Evolutionary conservation across 768 basidiomycete genomes (phyloP).

Genomic region (Russula compacta): DNA sequence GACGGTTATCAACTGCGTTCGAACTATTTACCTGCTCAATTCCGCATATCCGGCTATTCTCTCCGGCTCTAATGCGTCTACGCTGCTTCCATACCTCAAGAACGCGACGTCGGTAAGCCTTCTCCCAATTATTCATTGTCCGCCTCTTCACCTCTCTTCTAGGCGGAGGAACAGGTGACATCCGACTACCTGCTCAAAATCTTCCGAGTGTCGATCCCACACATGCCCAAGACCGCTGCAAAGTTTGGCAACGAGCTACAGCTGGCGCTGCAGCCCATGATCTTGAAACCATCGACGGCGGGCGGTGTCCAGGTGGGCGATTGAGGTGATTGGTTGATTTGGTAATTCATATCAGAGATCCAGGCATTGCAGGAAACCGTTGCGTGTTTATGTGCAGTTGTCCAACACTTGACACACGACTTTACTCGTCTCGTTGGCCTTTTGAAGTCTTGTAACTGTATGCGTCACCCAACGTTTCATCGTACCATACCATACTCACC

Average conservation of each 20-base stretch:
- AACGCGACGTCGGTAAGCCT: slow-evolving; percentile 60
- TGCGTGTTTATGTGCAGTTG: slow-evolving; percentile 83
- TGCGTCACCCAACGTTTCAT: slow-evolving; percentile 18
- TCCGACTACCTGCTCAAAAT: slow-evolving; percentile 85
- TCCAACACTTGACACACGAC: slow-evolving; percentile 81
- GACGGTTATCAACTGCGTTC: slow-evolving; percentile 77
- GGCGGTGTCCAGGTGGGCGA: slow-evolving; percentile 55
- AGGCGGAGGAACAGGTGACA: slow-evolving; percentile 78
- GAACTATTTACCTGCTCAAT: slow-evolving; percentile 76
- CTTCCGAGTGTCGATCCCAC: slow-evolving; percentile 75
- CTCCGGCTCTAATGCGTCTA: slow-evolving; percentile 75
- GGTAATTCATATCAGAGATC: background rate
- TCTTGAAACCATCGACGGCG: slow-evolving; percentile 68
- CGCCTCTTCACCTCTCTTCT: slow-evolving; percentile 1
- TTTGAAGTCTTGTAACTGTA: slow-evolving; percentile 79
- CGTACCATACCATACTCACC: background rate
- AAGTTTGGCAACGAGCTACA: slow-evolving; percentile 88
- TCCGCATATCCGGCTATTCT: slow-evolving; percentile 78
- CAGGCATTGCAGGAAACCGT: slow-evolving; percentile 87
- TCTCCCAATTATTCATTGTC: background rate
- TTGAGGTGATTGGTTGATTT: background rate
- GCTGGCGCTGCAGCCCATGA: slow-evolving; percentile 76
- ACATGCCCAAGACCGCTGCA: slow-evolving; percentile 81
- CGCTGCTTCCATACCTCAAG: slow-evolving; percentile 85
- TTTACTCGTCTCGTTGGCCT: slow-evolving; percentile 68